These are phyloP conservation scores for Boletus rex-veris DNA, from an alignment of 768 basidiomycete species.

Conservation along the genomic window DNA sequence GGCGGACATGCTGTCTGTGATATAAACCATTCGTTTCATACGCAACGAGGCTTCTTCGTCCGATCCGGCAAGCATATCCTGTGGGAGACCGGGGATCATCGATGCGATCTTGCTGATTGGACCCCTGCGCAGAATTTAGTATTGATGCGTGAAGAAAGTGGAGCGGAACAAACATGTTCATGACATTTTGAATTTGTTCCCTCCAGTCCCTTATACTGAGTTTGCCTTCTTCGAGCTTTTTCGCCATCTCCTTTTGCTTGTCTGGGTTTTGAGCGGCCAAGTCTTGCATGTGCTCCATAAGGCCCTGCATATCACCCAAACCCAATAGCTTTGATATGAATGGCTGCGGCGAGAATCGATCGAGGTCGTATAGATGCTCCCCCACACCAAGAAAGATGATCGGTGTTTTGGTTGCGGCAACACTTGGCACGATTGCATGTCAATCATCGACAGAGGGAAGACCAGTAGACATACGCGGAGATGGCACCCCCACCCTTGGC, in stretches of 20 bases:
- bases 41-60: constrained; percentile 90
- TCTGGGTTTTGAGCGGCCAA: constrained; percentile 91
- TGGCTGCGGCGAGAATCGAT: constrained; percentile 92
- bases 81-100: constrained; percentile 97
- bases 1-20: constrained; percentile 97
- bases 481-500: constrained; percentile 99
- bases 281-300: constrained; percentile 99
- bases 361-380: constrained; percentile 96
- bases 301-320: constrained; percentile 92
- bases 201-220: constrained; percentile 96
- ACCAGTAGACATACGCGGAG: constrained; percentile 72
- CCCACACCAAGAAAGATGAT: constrained; percentile 99
- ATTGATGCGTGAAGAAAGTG: background rate
- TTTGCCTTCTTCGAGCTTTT: constrained; percentile 96
- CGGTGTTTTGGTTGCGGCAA: constrained; percentile 97
- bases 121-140: constrained; percentile 57
- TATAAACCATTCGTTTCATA: constrained; percentile 98
- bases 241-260: constrained; percentile 96
- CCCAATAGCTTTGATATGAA: constrained; percentile 97
- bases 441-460: background rate
- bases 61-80: constrained; percentile 84
- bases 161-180: constrained; percentile 79
- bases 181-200: constrained; percentile 95
- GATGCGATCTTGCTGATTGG: constrained; percentile 97
- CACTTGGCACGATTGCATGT: constrained; percentile 47